Conservation (phyloP, 2,329 filamentous ascomycete species). For the Didymella keratinophila region DNA sequence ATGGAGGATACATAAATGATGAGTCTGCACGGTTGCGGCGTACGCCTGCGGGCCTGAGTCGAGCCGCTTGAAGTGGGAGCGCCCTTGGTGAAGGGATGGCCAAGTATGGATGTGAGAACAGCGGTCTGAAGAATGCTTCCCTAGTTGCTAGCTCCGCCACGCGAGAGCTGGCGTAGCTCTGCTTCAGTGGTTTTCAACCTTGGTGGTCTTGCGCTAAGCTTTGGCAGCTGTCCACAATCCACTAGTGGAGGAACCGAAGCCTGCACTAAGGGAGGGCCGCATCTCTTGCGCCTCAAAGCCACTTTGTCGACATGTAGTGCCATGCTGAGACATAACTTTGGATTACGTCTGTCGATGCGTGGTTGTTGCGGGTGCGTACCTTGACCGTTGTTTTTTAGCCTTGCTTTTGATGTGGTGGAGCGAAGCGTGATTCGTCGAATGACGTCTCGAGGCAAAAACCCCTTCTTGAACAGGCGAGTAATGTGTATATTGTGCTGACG, state of each 20-base stretch:
- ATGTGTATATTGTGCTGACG: background rate
- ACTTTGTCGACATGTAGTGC: background rate
- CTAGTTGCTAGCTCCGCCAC: too few relatives aligned
- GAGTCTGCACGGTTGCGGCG: conserved; percentile 4
- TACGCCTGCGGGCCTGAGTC: background rate
- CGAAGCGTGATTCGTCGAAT: background rate
- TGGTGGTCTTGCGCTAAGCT: too few relatives aligned
- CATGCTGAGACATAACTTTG: background rate
- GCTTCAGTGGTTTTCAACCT: too few relatives aligned
- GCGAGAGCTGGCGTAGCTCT: too few relatives aligned
- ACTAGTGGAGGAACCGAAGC: too few relatives aligned
- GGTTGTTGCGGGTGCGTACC: background rate
- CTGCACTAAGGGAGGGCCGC: background rate
- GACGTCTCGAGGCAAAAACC: background rate
- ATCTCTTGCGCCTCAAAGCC: background rate
- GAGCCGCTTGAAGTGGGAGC: background rate
- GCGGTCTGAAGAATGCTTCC: too few relatives aligned
- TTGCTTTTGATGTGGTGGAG: conserved; percentile 1
- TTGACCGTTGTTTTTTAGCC: conserved; percentile 4
- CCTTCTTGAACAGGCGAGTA: background rate
- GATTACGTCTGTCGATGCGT: background rate
- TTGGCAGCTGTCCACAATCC: too few relatives aligned
- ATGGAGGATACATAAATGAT: background rate
- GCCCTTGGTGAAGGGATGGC: conserved; percentile 16
- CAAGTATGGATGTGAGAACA: background rate